Evolutionary conservation across 495 filamentous ascomycete genomes (phyloP).

Genomic region (Annulohypoxylon nitens): DNA sequence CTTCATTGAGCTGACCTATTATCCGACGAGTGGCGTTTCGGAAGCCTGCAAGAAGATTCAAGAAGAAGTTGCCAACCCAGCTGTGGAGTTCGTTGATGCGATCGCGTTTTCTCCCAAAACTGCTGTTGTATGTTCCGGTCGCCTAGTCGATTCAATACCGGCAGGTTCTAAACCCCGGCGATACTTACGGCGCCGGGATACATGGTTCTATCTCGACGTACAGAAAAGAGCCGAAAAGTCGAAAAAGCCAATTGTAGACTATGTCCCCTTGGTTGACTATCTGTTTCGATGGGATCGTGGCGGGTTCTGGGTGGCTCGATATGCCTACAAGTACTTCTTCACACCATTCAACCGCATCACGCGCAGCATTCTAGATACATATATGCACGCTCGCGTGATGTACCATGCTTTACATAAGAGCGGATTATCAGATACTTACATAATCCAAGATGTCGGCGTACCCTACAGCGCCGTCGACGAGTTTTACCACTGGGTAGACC

Average conservation of each 20-base stretch:
- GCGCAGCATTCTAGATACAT: slow-evolving; percentile 63
- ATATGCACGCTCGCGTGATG: slow-evolving; percentile 70
- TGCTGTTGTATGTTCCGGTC: slow-evolving; percentile 66
- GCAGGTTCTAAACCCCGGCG: slow-evolving; percentile 47
- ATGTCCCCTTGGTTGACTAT: slow-evolving; percentile 66
- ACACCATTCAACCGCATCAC: slow-evolving; percentile 67
- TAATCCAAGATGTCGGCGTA: slow-evolving; percentile 69
- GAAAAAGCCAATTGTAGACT: slow-evolving; percentile 35
- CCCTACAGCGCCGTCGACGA: slow-evolving; percentile 56
- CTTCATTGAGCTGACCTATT: slow-evolving; percentile 69
- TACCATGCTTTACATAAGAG: slow-evolving; percentile 67
- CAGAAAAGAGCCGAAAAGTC: slow-evolving; percentile 36
- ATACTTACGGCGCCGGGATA: slow-evolving; percentile 60
- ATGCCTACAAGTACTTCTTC: slow-evolving; percentile 65
- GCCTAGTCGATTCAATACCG: slow-evolving; percentile 56
- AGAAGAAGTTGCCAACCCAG: slow-evolving; percentile 42
- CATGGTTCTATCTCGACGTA: slow-evolving; percentile 68
- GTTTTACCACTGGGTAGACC: slow-evolving; percentile 58
- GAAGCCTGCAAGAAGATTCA: slow-evolving; percentile 51
- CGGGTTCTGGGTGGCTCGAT: slow-evolving; percentile 69
- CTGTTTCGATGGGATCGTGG: slow-evolving; percentile 74
- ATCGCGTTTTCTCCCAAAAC: slow-evolving; percentile 63
- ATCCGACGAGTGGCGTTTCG: slow-evolving; percentile 52
- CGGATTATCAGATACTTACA: slow-evolving; percentile 59
- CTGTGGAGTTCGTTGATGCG: slow-evolving; percentile 63